Evolutionary conservation across 257 asterid genomes (phyloP), one percentile per base, ranked within the genome.

Genomic region (Voacanga thouarsii): DNA sequence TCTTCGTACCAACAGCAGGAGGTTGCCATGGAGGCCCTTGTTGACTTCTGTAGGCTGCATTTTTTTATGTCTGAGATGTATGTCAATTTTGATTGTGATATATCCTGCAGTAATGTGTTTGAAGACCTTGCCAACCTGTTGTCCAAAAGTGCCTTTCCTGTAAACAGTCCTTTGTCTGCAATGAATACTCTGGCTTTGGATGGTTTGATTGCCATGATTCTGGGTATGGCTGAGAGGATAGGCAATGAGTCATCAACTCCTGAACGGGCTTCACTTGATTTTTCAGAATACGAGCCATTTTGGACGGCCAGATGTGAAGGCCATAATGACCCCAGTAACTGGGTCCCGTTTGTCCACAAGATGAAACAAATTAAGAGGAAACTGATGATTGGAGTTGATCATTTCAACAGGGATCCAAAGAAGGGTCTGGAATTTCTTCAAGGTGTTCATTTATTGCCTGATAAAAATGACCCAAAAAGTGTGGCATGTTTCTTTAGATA

Each of bases 11-110:
- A 92, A 80, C 96, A 82, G 85, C 96, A 92, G 85, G 99, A 94
- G 86, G 99, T 92, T 87, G 97, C 99, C 69, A 88, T 94, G 97
- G 99, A 94, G 82, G 93, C 96, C 76, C 90, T 94, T 78, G 91
- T 92, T 75, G 99, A 94, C 85, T 87, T 94, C 81, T 94, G 99
- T 85, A 90, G 99, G 88, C 99, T 92, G 88, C 90, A 91, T 74
- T 87, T 83, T 88, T 94, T 92, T 80, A 85, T 86, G 71, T 64
- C 92, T 55, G 99, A 94, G 89, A 78, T 92, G 88, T 94, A 88
- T 81, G 99, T 93, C 80, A 92, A 94, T 85, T 94, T 88, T 78
- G 99, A 94, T 84, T 90, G 97, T 80, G 97, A 94, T 79, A 91
- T 92, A 81, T 88, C 97, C 74, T 91, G 96, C 79, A 82, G 86